Conservation (phyloP, 2,329 filamentous ascomycete species). For the Alternaria panax region DNA sequence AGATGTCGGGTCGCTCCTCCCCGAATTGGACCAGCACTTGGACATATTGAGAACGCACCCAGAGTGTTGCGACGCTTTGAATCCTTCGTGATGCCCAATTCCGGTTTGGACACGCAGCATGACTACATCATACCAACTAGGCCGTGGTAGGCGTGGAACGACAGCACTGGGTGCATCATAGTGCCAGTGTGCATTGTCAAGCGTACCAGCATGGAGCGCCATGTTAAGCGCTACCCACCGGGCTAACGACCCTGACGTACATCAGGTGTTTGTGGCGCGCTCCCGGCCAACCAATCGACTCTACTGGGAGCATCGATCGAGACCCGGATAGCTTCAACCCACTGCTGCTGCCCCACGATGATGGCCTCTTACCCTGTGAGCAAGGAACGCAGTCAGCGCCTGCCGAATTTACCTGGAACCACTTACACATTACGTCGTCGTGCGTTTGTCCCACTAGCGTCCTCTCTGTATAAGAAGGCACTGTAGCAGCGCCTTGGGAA, state of each 20-base stretch:
- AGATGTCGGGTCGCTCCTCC: neutral
- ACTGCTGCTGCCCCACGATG: conserved; percentile 10
- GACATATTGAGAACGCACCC: neutral
- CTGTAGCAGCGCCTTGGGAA: conserved; percentile 7
- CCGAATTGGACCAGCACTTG: neutral
- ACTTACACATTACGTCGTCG: conserved; percentile 35
- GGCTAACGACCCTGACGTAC: conserved; percentile 23
- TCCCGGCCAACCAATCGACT: conserved; percentile 8
- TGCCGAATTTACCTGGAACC: conserved; percentile 4
- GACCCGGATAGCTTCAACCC: conserved; percentile 7
- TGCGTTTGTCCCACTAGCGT: conserved; percentile 15
- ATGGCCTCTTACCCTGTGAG: neutral
- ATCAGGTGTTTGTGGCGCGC: conserved; percentile 10
- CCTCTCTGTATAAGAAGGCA: conserved; percentile 30
- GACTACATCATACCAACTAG: conserved; percentile 13
- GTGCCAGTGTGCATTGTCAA: conserved; percentile 24
- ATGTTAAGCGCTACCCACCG: conserved; percentile 21
- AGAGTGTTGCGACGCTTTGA: neutral
- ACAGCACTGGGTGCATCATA: conserved; percentile 12
- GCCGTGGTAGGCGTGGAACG: conserved; percentile 13
- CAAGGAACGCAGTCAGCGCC: neutral
- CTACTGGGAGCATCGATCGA: conserved; percentile 11
- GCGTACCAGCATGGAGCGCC: conserved; percentile 13
- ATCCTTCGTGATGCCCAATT: conserved; percentile 1
- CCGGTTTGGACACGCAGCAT: conserved; percentile 13